Conservation (phyloP, 331 rosid genomes). For the Malus hybrid region DNA sequence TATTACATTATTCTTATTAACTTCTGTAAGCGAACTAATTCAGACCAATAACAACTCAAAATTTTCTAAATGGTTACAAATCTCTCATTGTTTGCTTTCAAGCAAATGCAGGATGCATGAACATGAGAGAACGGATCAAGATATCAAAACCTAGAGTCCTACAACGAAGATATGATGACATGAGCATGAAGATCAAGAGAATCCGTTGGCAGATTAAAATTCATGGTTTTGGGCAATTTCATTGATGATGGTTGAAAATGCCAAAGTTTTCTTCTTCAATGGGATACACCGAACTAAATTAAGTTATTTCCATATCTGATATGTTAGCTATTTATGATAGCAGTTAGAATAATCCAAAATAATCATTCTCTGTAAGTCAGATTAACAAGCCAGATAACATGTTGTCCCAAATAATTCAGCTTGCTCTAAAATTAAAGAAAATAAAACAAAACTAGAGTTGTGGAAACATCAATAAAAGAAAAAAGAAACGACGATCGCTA, state of each 20-base stretch:
- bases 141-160: conserved; percentile 40
- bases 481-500: neutral
- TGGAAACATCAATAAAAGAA: neutral
- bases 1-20: neutral
- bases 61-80: neutral
- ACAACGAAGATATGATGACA: conserved; percentile 42
- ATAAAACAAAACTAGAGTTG: neutral
- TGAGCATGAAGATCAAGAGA: conserved; percentile 56
- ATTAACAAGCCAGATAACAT: neutral
- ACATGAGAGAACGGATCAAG: conserved; percentile 34
- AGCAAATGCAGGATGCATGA: conserved; percentile 39
- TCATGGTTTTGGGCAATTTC: conserved; percentile 63
- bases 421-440: neutral
- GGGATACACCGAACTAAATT: conserved; percentile 48
- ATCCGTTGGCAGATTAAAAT: conserved; percentile 49
- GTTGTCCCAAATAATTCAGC: neutral
- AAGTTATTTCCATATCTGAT: neutral
- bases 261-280: conserved; percentile 57
- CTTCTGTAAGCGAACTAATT: neutral
- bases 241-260: conserved; percentile 58
- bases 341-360: neutral
- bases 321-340: neutral
- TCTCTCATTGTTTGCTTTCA: conserved; percentile 7
- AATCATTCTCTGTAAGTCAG: neutral
- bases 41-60: neutral